Base-by-base conservation (phyloP, 2,329 filamentous ascomycete species). In the Claviceps quebecensis region DNA sequence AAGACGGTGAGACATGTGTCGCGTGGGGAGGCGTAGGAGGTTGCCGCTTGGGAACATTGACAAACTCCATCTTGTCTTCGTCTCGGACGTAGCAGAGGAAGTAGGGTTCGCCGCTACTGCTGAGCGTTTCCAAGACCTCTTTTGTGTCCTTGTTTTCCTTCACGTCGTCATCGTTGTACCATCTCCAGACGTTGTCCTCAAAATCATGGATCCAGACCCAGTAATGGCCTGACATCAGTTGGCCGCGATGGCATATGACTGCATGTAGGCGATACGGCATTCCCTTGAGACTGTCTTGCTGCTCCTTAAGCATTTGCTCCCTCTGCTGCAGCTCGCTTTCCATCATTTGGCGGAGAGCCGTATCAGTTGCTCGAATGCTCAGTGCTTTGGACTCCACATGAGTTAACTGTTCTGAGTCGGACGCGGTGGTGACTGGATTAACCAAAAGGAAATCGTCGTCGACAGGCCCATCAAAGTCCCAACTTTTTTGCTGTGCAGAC, bases 131-230 rank as follows among this genome's bases (percentile, higher is more conserved):
- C 56, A 93, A 82, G 41, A 95, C 86, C 48, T 84, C 78, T 16
- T 74, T 72, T 7, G 77, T 73, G 59, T 86, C 77, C 26, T 81
- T 76, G 53, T 76, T 72, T 56, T 86, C 80, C 2, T 79, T 83
- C 23, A 98, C 89, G 16, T 76, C 76, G 50, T 84, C 84, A 61
- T 98, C 93, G 63, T 98, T 98, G 73, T 96, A 98, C 61, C 87
- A 88, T 52, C 89, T 83, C 90, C 93, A 98, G 19, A 90, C 72
- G 43, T 80, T 77, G 46, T 80, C 78, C 56, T 83, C 78, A 65
- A 95, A 95, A 69, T 97, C 93, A 61, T 83, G 86, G 56, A 98
- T 94, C 77, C 90, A 96, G 45, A 96, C 88, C 84, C 88, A 96
- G 69, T 97, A 98, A 66, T 98, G 93, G 0, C 93, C 93, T 45